A percentile compares a stretch with the other conserved stretches of the same genome.
phyloP scores from a whole-genome alignment of 2,329 filamentous ascomycete species.

The Verticillium tricorpus region DNA sequence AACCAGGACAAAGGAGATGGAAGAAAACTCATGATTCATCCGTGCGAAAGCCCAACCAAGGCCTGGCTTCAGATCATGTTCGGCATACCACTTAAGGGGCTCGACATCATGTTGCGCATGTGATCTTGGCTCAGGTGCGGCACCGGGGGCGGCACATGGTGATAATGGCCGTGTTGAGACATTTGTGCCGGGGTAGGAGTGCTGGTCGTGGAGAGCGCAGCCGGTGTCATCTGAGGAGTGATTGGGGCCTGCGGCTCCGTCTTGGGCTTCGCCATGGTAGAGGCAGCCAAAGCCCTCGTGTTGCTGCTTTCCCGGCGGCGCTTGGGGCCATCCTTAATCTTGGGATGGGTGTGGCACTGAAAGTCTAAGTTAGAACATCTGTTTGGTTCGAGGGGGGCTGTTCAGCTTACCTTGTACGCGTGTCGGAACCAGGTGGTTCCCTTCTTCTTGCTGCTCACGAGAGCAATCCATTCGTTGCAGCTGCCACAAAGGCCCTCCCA shows the following conservation, averaged over 20 bases:
- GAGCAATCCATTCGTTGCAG: conserved; percentile 75
- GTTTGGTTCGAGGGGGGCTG: background rate
- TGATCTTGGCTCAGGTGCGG: background rate
- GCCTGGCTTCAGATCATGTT: background rate
- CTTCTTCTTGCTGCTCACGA: conserved; percentile 85
- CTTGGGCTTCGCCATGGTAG: conserved; percentile 43
- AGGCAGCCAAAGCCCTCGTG: conserved; percentile 34
- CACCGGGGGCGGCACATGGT: background rate
- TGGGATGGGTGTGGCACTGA: conserved; percentile 67
- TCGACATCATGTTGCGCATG: conserved; percentile 3
- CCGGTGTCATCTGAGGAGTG: conserved; percentile 41
- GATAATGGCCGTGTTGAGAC: conserved; percentile 12
- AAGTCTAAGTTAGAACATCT: conserved; percentile 13
- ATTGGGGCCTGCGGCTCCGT: conserved; percentile 33
- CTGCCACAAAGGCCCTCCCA: conserved; percentile 77
- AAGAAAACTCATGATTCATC: background rate
- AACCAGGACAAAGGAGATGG: background rate
- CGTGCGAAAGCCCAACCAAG: background rate
- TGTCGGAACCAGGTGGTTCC: conserved; percentile 90
- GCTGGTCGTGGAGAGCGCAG: conserved; percentile 25
- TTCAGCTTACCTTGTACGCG: conserved; percentile 68
- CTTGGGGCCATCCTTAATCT: conserved; percentile 68
- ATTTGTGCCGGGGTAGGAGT: conserved; percentile 32
- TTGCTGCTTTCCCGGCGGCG: conserved; percentile 60
- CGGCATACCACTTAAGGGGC: background rate